Evolutionary conservation across 2,329 filamentous ascomycete species (phyloP), one percentile per base, ranked within the genome.

Genomic region (Neofusicoccum cordaticola): DNA sequence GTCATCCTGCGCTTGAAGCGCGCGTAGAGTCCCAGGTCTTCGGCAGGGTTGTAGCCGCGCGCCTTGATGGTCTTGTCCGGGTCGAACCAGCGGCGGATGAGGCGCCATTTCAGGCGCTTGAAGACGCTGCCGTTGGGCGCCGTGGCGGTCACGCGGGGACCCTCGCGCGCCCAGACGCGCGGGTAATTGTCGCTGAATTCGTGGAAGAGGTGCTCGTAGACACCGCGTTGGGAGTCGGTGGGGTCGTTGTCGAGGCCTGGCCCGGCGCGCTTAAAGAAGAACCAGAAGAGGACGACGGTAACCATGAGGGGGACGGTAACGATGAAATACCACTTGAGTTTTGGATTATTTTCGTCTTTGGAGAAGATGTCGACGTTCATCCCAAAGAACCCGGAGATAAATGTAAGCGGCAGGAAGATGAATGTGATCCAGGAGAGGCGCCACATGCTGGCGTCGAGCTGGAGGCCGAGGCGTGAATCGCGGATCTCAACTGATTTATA

Each of bases 401-500:
- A 84, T 0, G 82, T 85, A 9, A 84, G 71, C 0, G 83, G 85
- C 73, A 91, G 87, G 71, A 92, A 82, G 74, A 94, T 93, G 74
- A 93, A 91, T 60, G 89, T 90, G 15, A 88, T 90, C 60, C 87
- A 88, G 51, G 86, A 85, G 15, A 88, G 83, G 22, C 88, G 75
- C 81, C 77, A 82, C 81, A 83, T 83, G 68, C 74, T 78, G 3
- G 81, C 71, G 4, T 81, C 80, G 1, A 85, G 75, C 62, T 82
- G 79, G 3, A 84, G 73, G 0, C 78, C 81, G 63, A 82, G 79
- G 2, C 81, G 75, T 2, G 81, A 80, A 68, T 85, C 83, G 35
- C 82, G 76, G 62, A 85, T 84, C 3, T 79, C 82, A 4, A 85
- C 82, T 9, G 77, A 80, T 67, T 84, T 84, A 69, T 85, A 85